These are phyloP conservation scores for Penicillium taxi DNA, from an alignment of 495 filamentous ascomycete species.

Conservation along the genomic window DNA sequence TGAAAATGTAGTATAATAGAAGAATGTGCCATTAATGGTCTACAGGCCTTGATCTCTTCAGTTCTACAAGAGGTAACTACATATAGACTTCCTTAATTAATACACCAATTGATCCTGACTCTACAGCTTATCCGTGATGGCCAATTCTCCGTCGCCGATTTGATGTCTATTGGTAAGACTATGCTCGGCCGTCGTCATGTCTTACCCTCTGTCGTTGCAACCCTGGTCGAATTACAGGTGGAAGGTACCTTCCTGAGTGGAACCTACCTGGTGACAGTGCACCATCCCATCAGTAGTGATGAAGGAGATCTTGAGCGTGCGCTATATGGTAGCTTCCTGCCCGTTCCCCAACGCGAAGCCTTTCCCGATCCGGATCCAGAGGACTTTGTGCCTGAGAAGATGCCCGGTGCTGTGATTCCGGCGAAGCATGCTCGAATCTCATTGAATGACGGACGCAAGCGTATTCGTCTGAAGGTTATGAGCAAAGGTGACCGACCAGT, in stretches of 20 bases:
- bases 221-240: constrained; percentile 77
- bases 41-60: constrained; percentile 77
- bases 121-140: constrained; percentile 88
- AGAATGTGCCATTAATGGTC: neutral
- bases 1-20: neutral
- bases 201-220: constrained; percentile 66
- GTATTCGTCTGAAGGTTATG: constrained; percentile 66
- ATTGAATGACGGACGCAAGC: constrained; percentile 66
- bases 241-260: constrained; percentile 90
- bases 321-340: constrained; percentile 87
- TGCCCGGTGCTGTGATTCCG: constrained; percentile 72
- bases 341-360: constrained; percentile 56
- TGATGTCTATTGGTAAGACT: constrained; percentile 84
- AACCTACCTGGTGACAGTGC: constrained; percentile 92
- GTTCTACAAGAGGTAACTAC: constrained; percentile 73
- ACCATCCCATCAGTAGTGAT: constrained; percentile 78
- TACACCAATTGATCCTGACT: constrained; percentile 3
- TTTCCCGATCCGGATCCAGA: constrained; percentile 58
- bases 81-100: neutral
- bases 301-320: constrained; percentile 82
- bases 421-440: constrained; percentile 56
- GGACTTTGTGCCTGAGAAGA: constrained; percentile 55
- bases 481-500: constrained; percentile 88
- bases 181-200: constrained; percentile 96
- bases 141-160: constrained; percentile 78